Base-by-base conservation (phyloP, 2,329 filamentous ascomycete species). In the Emergomyces pasteurianus region DNA sequence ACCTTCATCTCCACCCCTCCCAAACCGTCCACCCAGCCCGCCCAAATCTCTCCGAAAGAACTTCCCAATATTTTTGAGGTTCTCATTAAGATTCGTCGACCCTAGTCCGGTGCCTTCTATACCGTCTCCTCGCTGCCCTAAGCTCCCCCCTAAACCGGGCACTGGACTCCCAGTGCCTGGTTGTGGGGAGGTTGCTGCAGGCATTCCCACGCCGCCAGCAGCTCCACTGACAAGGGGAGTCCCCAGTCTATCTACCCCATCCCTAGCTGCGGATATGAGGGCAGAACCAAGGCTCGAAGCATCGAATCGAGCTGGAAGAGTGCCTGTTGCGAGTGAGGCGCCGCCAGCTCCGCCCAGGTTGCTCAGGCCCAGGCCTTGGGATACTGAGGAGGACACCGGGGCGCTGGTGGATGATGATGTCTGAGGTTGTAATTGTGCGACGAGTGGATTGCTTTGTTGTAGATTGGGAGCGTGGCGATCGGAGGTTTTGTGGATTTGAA, bases 51-150 rank as follows among this genome's bases (percentile, higher is more conserved):
- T 80, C 64, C 88, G 86, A 78, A 97, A 97, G 77, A 97, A 96
- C 75, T 95, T 96, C 28, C 92, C 92, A 75, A 99, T 89, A 72
- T 90, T 96, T 77, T 90, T 92, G 74, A 97, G 73, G 74, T 96
- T 96, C 75, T 95, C 92, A 71, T 96, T 95, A 65, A 96, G 83
- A 58, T 88, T 90, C 8, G 83, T 84, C 68, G 87, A 85, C 60
- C 83, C 80, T 60, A 79, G 52, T 50, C 61, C 61, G 5, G 63
- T 38, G 3, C 78, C 66, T 60, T 62, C 68, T 47, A 66, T 67
- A 40, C 65, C 65, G 59, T 71, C 65, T 60, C 68, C 63, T 1
- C 57, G 57, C 23, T 59, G 47, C n/a, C 47, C 58, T 34, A 42
- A n/a, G n/a, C 28, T 40, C 55, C 64, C 63, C 36, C 67, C 61